Percentiles rank a stretch among this genome's conserved stretches.
These are phyloP conservation scores for Cladosporium cucumerinum DNA, from an alignment of 2,329 filamentous ascomycete species.

Conservation along the genomic window DNA sequence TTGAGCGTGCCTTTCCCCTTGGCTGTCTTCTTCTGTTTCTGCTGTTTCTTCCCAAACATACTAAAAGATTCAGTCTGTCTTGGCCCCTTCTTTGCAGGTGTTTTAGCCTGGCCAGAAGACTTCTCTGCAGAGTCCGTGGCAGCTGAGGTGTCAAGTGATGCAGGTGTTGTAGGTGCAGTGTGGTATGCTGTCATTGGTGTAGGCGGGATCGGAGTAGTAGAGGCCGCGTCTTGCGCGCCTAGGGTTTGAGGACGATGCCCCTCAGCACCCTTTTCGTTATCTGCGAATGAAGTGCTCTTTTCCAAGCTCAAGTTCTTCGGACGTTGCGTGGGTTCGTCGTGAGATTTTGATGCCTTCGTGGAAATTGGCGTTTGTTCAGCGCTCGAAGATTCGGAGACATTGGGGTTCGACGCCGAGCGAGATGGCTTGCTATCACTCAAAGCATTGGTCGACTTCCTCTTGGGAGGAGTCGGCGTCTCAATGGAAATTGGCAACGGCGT, in stretches of 20 bases:
- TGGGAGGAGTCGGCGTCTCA: not conserved
- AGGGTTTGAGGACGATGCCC: not conserved
- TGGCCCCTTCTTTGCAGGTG: constrained; percentile 28
- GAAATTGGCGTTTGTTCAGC: not conserved
- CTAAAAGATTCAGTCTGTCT: constrained; percentile 36
- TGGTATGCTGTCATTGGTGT: constrained; percentile 19
- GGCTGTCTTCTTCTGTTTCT: constrained; percentile 19
- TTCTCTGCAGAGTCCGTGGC: not conserved
- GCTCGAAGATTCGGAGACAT: not conserved
- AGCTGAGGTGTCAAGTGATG: constrained; percentile 5
- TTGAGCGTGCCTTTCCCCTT: constrained; percentile 11
- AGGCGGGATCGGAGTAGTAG: constrained; percentile 19
- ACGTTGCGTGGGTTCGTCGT: not conserved
- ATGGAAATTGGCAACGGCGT: not conserved
- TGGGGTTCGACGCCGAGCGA: not conserved
- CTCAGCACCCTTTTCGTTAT: not conserved
- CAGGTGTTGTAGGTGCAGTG: constrained; percentile 27
- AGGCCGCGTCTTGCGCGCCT: constrained; percentile 18
- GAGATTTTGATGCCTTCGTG: not conserved
- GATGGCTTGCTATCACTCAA: not conserved
- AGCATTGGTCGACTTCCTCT: not conserved
- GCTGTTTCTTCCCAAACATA: constrained; percentile 28
- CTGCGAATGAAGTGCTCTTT: not conserved
- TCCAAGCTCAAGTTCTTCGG: not conserved
- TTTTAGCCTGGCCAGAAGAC: not conserved